A percentile compares a stretch with the other conserved stretches of the same genome.
Evolutionary conservation across 345 rosid species (phyloP).

Genomic region (Populus pruinosa): DNA sequence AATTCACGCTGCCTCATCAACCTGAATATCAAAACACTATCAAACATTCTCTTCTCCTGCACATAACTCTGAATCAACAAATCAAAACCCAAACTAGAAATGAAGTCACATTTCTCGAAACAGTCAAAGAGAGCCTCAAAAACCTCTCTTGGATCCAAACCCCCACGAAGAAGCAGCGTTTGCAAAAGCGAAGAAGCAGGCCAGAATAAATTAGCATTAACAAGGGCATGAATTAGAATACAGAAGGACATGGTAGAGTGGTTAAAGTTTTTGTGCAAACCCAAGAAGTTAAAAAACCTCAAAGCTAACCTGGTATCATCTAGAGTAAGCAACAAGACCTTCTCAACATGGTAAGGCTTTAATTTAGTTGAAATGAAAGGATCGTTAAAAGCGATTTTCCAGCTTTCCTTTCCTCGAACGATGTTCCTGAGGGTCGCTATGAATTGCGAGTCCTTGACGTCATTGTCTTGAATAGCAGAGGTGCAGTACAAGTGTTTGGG

Average conservation of each 20-base stretch:
- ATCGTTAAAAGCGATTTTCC: conserved; percentile 57
- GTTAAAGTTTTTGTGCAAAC: conserved; percentile 63
- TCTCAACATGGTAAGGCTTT: conserved; percentile 59
- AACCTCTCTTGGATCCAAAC: conserved; percentile 51
- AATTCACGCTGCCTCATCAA: conserved; percentile 52
- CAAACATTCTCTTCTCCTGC: conserved; percentile 50
- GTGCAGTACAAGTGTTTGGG: conserved; percentile 24
- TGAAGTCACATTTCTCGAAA: conserved; percentile 40
- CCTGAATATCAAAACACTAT: conserved; percentile 54
- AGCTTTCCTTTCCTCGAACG: conserved; percentile 62
- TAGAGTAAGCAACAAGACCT: conserved; percentile 47
- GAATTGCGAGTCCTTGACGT: conserved; percentile 38
- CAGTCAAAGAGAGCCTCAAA: conserved; percentile 49
- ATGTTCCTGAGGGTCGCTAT: conserved; percentile 46
- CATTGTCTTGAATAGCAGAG: conserved; percentile 14
- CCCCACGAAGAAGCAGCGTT: conserved; percentile 64
- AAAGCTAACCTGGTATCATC: conserved; percentile 75
- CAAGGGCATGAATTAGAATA: conserved; percentile 67
- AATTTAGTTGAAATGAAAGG: conserved; percentile 34
- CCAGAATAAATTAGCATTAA: conserved; percentile 54
- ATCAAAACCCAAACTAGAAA: conserved; percentile 69
- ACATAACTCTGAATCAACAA: conserved; percentile 71
- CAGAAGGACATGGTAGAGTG: conserved; percentile 79
- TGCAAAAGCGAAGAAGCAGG: conserved; percentile 89
- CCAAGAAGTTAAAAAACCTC: conserved; percentile 85